These are phyloP conservation scores for Scolecobasidium constrictum DNA, from an alignment of 2,329 filamentous ascomycete genomes.

Conservation along the genomic window DNA sequence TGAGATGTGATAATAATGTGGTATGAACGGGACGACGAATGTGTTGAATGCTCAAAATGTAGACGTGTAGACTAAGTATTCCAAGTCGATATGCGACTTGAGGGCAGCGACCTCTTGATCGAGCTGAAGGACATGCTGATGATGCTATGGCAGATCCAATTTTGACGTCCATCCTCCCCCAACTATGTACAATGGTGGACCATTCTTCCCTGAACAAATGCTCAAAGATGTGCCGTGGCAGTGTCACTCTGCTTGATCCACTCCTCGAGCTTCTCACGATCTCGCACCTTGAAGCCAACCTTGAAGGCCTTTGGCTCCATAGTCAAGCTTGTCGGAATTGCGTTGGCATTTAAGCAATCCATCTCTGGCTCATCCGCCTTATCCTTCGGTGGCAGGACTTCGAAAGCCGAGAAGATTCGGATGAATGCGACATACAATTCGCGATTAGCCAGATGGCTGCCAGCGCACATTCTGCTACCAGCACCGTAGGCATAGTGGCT, in stretches of 20 bases:
- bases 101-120: no score
- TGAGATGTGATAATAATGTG: neutral
- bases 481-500: constrained; percentile 39
- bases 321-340: constrained; percentile 35
- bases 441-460: constrained; percentile 26
- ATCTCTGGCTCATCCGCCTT: constrained; percentile 30
- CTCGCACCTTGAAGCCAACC: constrained; percentile 34
- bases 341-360: constrained; percentile 35
- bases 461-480: constrained; percentile 29
- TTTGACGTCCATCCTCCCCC: no score
- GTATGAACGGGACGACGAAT: no score
- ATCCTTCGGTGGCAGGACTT: constrained; percentile 31
- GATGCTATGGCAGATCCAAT: no score
- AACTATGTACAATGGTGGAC: no score
- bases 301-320: constrained; percentile 42
- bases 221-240: constrained; percentile 29
- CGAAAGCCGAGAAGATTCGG: constrained; percentile 35
- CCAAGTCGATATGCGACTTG: no score
- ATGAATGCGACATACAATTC: constrained; percentile 37
- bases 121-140: no score
- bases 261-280: constrained; percentile 28
- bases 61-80: no score
- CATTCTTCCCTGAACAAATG: no score
- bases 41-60: no score
- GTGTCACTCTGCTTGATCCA: constrained; percentile 39